Percentiles rank a stretch among this genome's conserved stretches.
Conservation (phyloP, 1,284 basidiomycete species). For the Phaffia rhodozyma region DNA sequence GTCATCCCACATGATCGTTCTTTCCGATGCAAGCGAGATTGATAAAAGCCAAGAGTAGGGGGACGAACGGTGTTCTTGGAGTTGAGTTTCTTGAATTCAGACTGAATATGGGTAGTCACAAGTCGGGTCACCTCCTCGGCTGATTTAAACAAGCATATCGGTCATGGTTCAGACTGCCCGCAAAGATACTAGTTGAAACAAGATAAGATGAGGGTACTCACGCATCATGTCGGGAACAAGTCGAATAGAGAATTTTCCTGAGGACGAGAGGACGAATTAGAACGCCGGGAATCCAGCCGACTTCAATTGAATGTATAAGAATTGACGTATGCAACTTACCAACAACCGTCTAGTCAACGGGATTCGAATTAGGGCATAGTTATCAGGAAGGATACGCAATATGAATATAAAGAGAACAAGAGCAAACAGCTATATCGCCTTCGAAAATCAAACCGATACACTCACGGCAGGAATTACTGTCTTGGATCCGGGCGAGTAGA, state of each 20-base stretch:
- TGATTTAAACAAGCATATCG: neutral
- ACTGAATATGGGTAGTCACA: constrained; percentile 57
- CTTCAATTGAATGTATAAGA: neutral
- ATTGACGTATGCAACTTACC: constrained; percentile 38
- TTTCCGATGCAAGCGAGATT: neutral
- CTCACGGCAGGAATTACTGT: constrained; percentile 75
- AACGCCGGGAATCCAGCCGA: neutral
- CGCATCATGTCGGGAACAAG: constrained; percentile 71
- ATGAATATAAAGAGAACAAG: no score
- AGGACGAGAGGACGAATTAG: neutral
- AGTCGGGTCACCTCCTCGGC: constrained; percentile 56
- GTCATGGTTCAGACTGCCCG: neutral
- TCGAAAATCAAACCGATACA: no score
- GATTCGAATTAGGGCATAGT: no score
- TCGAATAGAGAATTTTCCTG: constrained; percentile 79
- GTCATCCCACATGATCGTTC: neutral
- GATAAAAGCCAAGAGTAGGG: neutral
- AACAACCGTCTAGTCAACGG: constrained; percentile 45
- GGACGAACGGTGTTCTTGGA: constrained; percentile 57
- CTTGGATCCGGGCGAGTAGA: constrained; percentile 76
- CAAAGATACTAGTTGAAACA: neutral
- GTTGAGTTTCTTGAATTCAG: constrained; percentile 69
- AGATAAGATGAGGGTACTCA: constrained; percentile 9
- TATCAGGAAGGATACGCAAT: no score
- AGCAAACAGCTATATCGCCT: no score